Evolutionary conservation across 1,284 basidiomycete genomes (phyloP), one percentile per base, ranked within the genome.

Genomic region (Puccinia hordei): DNA sequence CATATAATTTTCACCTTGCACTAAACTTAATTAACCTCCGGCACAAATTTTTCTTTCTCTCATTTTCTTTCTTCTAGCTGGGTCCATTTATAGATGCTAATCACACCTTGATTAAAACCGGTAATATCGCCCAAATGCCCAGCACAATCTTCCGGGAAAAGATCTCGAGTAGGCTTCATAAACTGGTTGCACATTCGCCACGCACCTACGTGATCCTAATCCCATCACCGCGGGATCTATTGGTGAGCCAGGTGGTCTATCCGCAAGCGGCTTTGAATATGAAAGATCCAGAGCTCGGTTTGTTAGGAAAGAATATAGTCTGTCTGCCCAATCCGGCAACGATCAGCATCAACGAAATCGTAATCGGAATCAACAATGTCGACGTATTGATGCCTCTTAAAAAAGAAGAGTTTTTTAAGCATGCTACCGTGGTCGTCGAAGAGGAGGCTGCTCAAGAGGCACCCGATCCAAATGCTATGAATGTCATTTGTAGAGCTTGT

Each of bases 351-450:
- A 96, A 98, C 85, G 93, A 91, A 73, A 86, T 97, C 41, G 88
- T 90, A 0, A 92, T 99, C 82, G 92, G 89, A 0, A 88, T 90
- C 6, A 92, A 90, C 22, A 94, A 92, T 78, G 90, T 93, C 8
- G 97, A 99, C 85, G 89, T 91, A 0, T 87, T 99, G 33, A 95
- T 95, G 86, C 94, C 97, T 85, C 87, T 99, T 1, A 90, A 91
- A 74, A 91, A 90, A 81, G 92, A 97, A 83, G 93, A 98, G 85
- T 89, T 91, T 79, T 88, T 92, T 0, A 90, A 91, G 75, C 86
- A 90, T 2, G 86, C 88, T 8, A 83, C 87, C 0, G 82, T 87
- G 46, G 63, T 79, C 35, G 84, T 86, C 5, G 84, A 87, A 27
- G 82, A 86, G 49, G 75, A 65, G 5, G 55, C 83, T 2, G 73